These are phyloP conservation scores for Anacardium occidentale DNA, from an alignment of 345 rosid genomes.

Conservation along the genomic window DNA sequence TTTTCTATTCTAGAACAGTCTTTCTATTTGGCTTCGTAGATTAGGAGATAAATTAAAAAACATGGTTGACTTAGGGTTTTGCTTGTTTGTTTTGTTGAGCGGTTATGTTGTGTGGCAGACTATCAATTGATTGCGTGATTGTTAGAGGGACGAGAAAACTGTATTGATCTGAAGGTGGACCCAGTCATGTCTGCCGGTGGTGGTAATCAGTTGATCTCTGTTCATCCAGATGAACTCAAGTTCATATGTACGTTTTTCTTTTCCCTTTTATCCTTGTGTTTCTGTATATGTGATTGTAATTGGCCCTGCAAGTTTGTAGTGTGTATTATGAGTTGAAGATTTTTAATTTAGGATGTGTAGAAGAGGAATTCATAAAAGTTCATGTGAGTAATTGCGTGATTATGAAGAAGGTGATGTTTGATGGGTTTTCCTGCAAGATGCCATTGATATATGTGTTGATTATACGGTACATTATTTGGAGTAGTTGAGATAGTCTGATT, in stretches of 20 bases:
- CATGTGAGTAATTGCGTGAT: no score
- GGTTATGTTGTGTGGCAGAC: background rate
- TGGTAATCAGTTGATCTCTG: conserved; percentile 69
- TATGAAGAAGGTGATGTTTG: background rate
- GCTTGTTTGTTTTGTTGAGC: conserved; percentile 3
- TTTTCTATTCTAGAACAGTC: background rate
- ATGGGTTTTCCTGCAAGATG: background rate
- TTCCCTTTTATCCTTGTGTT: background rate
- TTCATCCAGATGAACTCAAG: conserved; percentile 94
- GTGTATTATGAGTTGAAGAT: background rate
- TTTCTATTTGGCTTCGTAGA: background rate
- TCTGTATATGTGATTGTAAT: background rate
- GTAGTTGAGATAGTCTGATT: background rate
- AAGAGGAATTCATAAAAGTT: background rate
- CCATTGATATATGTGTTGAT: background rate
- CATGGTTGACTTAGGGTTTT: conserved; percentile 13
- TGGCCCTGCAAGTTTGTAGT: background rate
- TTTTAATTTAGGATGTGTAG: background rate
- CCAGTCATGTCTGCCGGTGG: conserved; percentile 56
- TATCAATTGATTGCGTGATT: conserved; percentile 13
- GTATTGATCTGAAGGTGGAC: conserved; percentile 23
- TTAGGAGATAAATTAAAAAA: background rate
- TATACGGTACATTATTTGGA: background rate
- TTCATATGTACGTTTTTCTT: conserved; percentile 54
- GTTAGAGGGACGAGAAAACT: conserved; percentile 15